Conservation (phyloP, 805 yeast genomes). For the Wickerhamiella sorbophila region DNA sequence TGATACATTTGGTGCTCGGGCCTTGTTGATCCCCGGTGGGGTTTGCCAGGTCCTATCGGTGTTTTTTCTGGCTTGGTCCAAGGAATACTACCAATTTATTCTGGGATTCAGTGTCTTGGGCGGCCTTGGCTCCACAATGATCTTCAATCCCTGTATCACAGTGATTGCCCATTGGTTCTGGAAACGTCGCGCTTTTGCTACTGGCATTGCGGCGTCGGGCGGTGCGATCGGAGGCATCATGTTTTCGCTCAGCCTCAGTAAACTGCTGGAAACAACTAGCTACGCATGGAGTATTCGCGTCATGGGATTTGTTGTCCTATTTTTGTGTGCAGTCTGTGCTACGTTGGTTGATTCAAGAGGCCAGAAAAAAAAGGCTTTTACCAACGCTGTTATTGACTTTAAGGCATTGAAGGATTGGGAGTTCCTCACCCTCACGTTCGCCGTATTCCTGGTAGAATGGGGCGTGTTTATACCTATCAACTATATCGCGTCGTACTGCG, state of each 20-base stretch:
- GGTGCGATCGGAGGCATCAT: slow-evolving; percentile 55
- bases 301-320: slow-evolving; percentile 26
- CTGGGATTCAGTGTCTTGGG: slow-evolving; percentile 39
- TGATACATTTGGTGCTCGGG: slow-evolving; percentile 42
- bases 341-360: slow-evolving; percentile 28
- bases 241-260: slow-evolving; percentile 40
- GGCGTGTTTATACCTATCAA: slow-evolving; percentile 39
- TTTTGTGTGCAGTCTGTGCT: slow-evolving; percentile 23
- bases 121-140: slow-evolving; percentile 30
- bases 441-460: slow-evolving; percentile 33
- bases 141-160: slow-evolving; percentile 41
- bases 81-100: slow-evolving; percentile 42
- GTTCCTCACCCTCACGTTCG: slow-evolving; percentile 20
- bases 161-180: slow-evolving; percentile 50
- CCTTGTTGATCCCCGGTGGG: slow-evolving; percentile 33
- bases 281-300: slow-evolving; percentile 48
- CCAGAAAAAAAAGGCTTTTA: slow-evolving; percentile 10
- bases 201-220: slow-evolving; percentile 50
- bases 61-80: slow-evolving; percentile 38
- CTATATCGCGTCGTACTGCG: slow-evolving; percentile 45
- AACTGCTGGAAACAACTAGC: slow-evolving; percentile 35
- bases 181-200: slow-evolving; percentile 41
- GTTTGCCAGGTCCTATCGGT: slow-evolving; percentile 34
- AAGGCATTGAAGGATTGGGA: slow-evolving; percentile 19
- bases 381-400: slow-evolving; percentile 22